Percentiles rank a stretch among this genome's conserved stretches.
Conservation (phyloP, 2,329 filamentous ascomycete genomes). For the Pseudocercospora vitis region DNA sequence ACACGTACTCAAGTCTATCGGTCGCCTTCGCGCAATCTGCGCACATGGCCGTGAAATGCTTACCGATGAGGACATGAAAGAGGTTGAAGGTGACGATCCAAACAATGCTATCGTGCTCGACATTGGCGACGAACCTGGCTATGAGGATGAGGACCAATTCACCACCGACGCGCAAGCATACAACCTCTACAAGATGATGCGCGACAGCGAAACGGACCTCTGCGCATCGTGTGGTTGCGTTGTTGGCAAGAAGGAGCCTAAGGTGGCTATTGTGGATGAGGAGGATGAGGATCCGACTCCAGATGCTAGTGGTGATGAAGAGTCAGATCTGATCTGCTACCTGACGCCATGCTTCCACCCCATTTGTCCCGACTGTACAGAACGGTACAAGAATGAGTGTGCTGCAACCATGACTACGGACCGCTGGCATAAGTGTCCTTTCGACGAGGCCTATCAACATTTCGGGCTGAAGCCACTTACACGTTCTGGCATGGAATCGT, state of each 20-base stretch:
- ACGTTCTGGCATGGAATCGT: constrained; percentile 52
- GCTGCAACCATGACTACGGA: constrained; percentile 39
- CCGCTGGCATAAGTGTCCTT: constrained; percentile 61
- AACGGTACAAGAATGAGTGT: constrained; percentile 52
- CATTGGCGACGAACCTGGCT: constrained; percentile 67
- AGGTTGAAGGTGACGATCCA: constrained; percentile 67
- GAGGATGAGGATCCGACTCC: constrained; percentile 33
- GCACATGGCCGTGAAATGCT: constrained; percentile 92
- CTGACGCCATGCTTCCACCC: constrained; percentile 89
- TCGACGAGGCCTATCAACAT: constrained; percentile 65
- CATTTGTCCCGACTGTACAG: constrained; percentile 73
- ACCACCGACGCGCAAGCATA: constrained; percentile 74
- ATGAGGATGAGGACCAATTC: constrained; percentile 56
- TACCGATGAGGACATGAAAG: constrained; percentile 75
- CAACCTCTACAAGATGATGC: constrained; percentile 80
- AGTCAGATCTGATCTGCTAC: constrained; percentile 62
- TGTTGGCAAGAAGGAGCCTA: constrained; percentile 56
- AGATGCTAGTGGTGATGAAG: constrained; percentile 59
- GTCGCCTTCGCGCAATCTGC: constrained; percentile 84
- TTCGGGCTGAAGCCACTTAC: constrained; percentile 68
- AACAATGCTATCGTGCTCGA: constrained; percentile 86
- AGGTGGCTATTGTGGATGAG: constrained; percentile 47
- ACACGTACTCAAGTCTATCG: constrained; percentile 86
- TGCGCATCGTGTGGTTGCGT: constrained; percentile 71
- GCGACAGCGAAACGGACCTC: constrained; percentile 72